phyloP scores from a whole-genome alignment of 177 flowering plant species.

The Vitis hybrid region DNA sequence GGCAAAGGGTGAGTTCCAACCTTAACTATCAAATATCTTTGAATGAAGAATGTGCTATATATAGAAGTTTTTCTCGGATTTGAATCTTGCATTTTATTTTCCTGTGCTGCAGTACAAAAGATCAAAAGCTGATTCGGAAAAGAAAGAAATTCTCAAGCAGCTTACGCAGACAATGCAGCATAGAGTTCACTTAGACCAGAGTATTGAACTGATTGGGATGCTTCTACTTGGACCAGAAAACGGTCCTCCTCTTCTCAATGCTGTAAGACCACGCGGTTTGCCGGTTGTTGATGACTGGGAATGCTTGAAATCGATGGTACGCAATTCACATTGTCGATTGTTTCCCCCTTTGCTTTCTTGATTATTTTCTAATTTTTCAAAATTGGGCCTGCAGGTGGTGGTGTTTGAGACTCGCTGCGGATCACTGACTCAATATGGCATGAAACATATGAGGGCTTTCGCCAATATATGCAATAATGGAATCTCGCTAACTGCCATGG shows the following conservation, averaged over 20 bases:
- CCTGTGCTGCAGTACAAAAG: constrained; percentile 43
- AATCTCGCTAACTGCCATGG: constrained; percentile 41
- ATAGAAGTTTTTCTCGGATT: neutral
- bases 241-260: constrained; percentile 39
- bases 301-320: constrained; percentile 80
- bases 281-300: constrained; percentile 87
- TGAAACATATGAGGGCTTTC: constrained; percentile 92
- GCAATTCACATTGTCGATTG: neutral
- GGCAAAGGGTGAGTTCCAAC: constrained; percentile 52
- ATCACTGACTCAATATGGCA: constrained; percentile 80
- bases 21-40: neutral
- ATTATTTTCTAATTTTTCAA: neutral
- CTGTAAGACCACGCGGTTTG: constrained; percentile 41
- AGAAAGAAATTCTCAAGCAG: constrained; percentile 43
- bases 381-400: constrained; percentile 47
- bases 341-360: neutral
- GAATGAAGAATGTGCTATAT: neutral
- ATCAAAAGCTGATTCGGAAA: constrained; percentile 30
- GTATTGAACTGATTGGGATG: constrained; percentile 58
- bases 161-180: constrained; percentile 55
- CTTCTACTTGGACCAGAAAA: constrained; percentile 56
- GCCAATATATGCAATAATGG: constrained; percentile 83
- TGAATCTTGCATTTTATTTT: neutral
- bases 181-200: constrained; percentile 64
- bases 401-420: constrained; percentile 77